Conservation (phyloP, 1,139 yeast genomes). For the Scheffersomyces parashehatae region DNA sequence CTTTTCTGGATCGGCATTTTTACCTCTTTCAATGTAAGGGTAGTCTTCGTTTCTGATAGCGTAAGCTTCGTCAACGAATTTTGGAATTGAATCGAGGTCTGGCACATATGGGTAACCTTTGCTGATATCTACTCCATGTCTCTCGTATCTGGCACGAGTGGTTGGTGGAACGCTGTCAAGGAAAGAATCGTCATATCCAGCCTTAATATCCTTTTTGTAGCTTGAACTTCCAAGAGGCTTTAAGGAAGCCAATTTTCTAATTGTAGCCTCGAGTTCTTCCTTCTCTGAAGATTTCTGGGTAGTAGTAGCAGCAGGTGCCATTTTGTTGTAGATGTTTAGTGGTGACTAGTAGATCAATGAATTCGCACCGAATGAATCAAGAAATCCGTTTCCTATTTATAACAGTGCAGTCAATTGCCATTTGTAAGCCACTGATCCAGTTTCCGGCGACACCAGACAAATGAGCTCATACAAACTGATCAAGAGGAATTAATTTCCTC, state of each 20-base stretch:
- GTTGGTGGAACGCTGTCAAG: conserved; percentile 12
- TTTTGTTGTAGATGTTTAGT: not conserved
- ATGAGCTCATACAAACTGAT: no score
- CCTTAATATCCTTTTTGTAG: conserved; percentile 3
- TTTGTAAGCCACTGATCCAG: no score
- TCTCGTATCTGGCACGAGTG: conserved; percentile 13
- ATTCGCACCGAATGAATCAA: no score
- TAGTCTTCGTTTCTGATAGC: conserved; percentile 14
- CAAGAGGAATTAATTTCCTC: no score
- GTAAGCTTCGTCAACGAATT: conserved; percentile 17
- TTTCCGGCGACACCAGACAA: no score
- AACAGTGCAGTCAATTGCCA: no score
- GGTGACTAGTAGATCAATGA: no score
- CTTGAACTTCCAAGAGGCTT: conserved; percentile 10
- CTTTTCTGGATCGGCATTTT: conserved; percentile 20
- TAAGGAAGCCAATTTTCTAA: conserved; percentile 10
- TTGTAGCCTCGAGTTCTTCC: conserved; percentile 9
- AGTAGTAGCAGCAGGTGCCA: conserved; percentile 13
- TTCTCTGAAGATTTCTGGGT: conserved; percentile 5
- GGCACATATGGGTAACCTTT: conserved; percentile 17
- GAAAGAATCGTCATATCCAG: conserved; percentile 8
- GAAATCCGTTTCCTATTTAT: no score
- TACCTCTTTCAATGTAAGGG: conserved; percentile 17
- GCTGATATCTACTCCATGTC: conserved; percentile 15
- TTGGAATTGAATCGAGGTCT: conserved; percentile 11